Percentiles rank a stretch among this genome's conserved stretches.
phyloP scores from a whole-genome alignment of 78 protist species.

The Cavenderia fasciculata region DNA sequence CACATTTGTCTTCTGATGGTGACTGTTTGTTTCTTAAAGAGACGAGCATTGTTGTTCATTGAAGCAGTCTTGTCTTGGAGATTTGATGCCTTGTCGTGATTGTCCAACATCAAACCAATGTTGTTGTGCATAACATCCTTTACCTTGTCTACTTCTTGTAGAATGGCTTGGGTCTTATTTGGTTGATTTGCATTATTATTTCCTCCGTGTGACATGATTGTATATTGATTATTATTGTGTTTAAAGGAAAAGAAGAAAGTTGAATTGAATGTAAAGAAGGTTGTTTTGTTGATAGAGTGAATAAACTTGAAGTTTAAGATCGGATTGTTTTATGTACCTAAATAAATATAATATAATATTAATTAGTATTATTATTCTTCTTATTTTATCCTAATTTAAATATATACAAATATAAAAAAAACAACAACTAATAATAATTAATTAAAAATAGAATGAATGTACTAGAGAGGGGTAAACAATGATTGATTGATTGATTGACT shows the following conservation, averaged over 20 bases:
- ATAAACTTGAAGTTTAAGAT: too few relatives aligned
- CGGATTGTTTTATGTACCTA: neutral
- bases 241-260: neutral
- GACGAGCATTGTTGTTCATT: slow-evolving; percentile 56
- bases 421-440: too few relatives aligned
- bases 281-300: neutral
- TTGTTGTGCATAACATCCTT: slow-evolving; percentile 73
- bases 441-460: too few relatives aligned
- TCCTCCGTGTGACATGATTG: too few relatives aligned
- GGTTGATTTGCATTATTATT: slow-evolving; percentile 9
- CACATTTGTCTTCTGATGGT: slow-evolving; percentile 77
- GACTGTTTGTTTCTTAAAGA: slow-evolving; percentile 54
- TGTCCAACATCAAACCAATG: slow-evolving; percentile 59
- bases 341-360: too few relatives aligned
- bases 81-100: slow-evolving; percentile 61
- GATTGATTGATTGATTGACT: too few relatives aligned
- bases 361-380: too few relatives aligned
- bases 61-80: slow-evolving; percentile 63
- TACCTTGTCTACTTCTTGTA: slow-evolving; percentile 71
- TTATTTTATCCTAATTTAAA: too few relatives aligned
- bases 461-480: too few relatives aligned
- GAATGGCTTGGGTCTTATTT: slow-evolving; percentile 44
- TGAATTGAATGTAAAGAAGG: neutral
- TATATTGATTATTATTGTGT: slow-evolving; percentile 49
- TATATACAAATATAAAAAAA: too few relatives aligned